Conservation (phyloP, 2,329 filamentous ascomycete species). For the Teratosphaeria viscida region DNA sequence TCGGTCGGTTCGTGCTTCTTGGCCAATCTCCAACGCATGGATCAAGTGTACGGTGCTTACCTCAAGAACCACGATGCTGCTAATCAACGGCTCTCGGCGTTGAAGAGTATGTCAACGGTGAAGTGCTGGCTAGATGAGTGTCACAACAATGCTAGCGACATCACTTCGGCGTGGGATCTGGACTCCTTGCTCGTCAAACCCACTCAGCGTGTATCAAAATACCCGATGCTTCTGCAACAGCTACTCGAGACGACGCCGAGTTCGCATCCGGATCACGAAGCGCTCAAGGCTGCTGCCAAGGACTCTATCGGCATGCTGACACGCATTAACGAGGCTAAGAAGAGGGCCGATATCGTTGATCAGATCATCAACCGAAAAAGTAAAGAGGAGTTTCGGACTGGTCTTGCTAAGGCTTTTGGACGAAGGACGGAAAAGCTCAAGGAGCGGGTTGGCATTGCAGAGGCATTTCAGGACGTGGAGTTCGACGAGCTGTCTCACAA, state of each 20-base stretch:
- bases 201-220: slow-evolving; percentile 88
- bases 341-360: slow-evolving; percentile 83
- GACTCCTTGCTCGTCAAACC: slow-evolving; percentile 96
- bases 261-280: slow-evolving; percentile 68
- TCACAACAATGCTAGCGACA: slow-evolving; percentile 79
- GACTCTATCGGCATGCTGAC: slow-evolving; percentile 53
- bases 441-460: slow-evolving; percentile 54
- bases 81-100: slow-evolving; percentile 47
- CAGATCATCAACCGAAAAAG: slow-evolving; percentile 70
- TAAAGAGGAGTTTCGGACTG: slow-evolving; percentile 79
- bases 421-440: slow-evolving; percentile 79
- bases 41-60: slow-evolving; percentile 55
- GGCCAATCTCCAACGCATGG: slow-evolving; percentile 47
- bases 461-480: slow-evolving; percentile 65
- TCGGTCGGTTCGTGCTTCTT: slow-evolving; percentile 50
- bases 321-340: slow-evolving; percentile 87
- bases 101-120: slow-evolving; percentile 50
- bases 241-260: slow-evolving; percentile 68
- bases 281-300: slow-evolving; percentile 61
- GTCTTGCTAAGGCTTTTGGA: slow-evolving; percentile 79
- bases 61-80: slow-evolving; percentile 55
- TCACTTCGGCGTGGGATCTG: slow-evolving; percentile 89
- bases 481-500: slow-evolving; percentile 75
- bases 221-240: slow-evolving; percentile 73
- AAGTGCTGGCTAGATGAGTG: slow-evolving; percentile 85